Evolutionary conservation across 768 basidiomycete species (phyloP).

Genomic region (Lentinula sp.): DNA sequence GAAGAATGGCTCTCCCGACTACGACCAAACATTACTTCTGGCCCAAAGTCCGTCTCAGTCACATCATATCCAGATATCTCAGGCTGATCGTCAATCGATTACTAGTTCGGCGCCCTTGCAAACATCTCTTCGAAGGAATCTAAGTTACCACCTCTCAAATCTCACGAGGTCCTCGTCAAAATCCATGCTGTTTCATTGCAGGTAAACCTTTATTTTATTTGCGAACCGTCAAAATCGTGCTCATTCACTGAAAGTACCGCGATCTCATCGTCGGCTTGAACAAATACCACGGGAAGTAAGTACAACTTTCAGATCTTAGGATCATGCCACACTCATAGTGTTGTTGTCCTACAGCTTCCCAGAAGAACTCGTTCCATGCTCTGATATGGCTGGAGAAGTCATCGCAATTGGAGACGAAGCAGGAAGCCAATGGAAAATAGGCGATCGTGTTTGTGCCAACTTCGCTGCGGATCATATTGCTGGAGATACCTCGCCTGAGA

Average conservation of each 20-base stretch:
- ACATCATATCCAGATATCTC: background rate
- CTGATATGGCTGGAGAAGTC: conserved; percentile 57
- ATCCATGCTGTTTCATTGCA: conserved; percentile 53
- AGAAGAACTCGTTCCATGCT: conserved; percentile 27
- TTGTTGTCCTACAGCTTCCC: background rate
- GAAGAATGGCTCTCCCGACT: background rate
- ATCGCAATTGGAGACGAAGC: conserved; percentile 38
- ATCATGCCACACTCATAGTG: background rate
- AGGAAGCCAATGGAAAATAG: conserved; percentile 38
- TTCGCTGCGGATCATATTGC: conserved; percentile 42
- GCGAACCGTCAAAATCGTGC: background rate
- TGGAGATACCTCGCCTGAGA: conserved; percentile 33
- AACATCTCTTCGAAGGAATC: conserved; percentile 22
- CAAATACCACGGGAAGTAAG: conserved; percentile 29
- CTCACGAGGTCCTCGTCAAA: conserved; percentile 49
- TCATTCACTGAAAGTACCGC: conserved; percentile 32
- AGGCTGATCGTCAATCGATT: no score
- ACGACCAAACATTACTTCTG: conserved; percentile 5
- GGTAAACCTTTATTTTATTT: conserved; percentile 17
- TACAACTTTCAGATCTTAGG: background rate
- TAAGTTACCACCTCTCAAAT: conserved; percentile 24
- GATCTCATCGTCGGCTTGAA: conserved; percentile 39
- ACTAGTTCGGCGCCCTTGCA: conserved; percentile 16
- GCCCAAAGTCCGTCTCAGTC: background rate
- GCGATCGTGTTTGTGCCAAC: conserved; percentile 55